These are phyloP conservation scores for Solanum paucissectum DNA, from an alignment of 257 asterid genomes.

Conservation along the genomic window DNA sequence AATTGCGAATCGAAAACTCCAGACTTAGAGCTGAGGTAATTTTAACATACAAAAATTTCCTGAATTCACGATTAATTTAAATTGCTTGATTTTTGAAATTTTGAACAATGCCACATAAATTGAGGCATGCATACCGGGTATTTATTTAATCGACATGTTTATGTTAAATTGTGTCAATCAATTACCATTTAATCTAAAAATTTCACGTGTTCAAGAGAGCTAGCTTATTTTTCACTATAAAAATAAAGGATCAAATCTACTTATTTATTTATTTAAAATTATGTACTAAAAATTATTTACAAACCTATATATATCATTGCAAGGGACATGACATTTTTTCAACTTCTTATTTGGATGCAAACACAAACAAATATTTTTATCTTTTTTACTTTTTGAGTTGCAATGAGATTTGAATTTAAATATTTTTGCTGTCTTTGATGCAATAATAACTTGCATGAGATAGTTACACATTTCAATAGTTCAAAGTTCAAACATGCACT, in stretches of 20 bases:
- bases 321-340: neutral
- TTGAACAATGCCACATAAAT: neutral
- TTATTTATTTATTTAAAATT: neutral
- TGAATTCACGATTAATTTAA: no score
- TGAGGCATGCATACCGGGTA: no score
- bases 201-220: neutral
- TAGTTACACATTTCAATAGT: neutral
- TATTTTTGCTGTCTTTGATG: neutral
- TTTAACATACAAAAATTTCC: neutral
- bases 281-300: neutral
- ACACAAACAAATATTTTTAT: neutral
- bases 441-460: neutral
- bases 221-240: neutral
- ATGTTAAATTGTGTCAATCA: neutral
- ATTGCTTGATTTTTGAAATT: no score
- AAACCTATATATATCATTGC: neutral
- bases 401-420: neutral
- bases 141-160: neutral
- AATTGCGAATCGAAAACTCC: conserved; percentile 56
- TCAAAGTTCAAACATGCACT: neutral
- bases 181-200: neutral
- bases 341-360: neutral
- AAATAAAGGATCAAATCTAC: neutral
- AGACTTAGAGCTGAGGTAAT: conserved; percentile 59
- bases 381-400: neutral